Base-by-base conservation (phyloP, 129 eudicot species). In the Artemisia argyi region DNA sequence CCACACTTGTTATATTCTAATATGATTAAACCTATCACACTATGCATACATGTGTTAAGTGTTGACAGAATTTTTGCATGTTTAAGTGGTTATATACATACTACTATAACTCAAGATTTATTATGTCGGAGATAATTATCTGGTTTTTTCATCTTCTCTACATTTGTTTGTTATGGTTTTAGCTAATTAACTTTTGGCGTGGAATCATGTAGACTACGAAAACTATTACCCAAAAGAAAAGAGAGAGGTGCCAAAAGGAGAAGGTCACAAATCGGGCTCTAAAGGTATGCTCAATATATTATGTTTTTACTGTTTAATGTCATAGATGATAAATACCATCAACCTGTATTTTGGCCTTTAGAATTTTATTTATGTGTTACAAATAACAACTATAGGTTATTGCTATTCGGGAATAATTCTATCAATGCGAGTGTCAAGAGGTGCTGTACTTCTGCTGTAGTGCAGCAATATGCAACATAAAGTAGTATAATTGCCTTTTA, bases 201-300 rank as follows among this genome's bases (percentile, higher is more conserved):
- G 66, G 58, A 64, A 47, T 59, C 18, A 65, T 77, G 70, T 64
- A 89, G 96, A 89, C 14, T 89, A 77, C 63, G 87, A 86, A 60
- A 86, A 89, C 66, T 89, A 86, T 77, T 76, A 79, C 69, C 96
- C 91, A 0, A 89, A 83, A 61, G 71, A 65, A 59, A 89, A 81
- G 77, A 81, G 62, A 22, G 84, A 82, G 76, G 74, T 68, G 28
- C 91, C 96, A 11, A 86, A 89, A 74, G 83, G 75, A 73, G 82
- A 85, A 48, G 74, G 71, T 46, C 82, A 82, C 49, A 84, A 89
- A 68, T 63, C 83, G 5, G 81, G 78, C 30, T 67, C 80, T 53
- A 83, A 77, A 84, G 91, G 96, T 89, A 79, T 39, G 79, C 35
- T 10, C 3, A 12, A 51, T 55, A 2, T 44, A 11, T 42, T 42